These are phyloP conservation scores for Glonium stellatum DNA, from an alignment of 495 filamentous ascomycete species.

Conservation along the genomic window DNA sequence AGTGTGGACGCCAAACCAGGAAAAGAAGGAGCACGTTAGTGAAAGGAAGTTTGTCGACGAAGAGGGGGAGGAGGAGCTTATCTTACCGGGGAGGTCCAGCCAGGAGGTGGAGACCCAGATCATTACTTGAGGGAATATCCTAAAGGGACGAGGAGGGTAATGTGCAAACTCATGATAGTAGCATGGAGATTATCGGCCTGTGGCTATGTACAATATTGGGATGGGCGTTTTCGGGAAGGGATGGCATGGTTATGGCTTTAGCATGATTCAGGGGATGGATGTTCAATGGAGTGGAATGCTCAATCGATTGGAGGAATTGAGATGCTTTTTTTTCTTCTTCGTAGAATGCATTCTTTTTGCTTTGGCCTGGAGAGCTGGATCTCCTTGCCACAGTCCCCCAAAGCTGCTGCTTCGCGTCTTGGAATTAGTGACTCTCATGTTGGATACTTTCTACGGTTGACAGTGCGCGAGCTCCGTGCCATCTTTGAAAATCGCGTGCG, in stretches of 20 bases:
- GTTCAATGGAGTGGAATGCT: too few species aligned
- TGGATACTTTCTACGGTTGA: too few species aligned
- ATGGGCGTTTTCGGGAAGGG: not conserved
- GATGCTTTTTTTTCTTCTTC: not conserved
- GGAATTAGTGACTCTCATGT: too few species aligned
- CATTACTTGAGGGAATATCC: conserved; percentile 9
- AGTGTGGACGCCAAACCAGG: conserved; percentile 64
- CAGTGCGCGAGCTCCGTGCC: not conserved
- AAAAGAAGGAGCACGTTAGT: conserved; percentile 60
- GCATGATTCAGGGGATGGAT: not conserved
- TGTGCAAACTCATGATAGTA: not conserved
- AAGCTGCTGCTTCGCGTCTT: too few species aligned
- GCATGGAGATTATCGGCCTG: not conserved
- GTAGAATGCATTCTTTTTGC: not conserved
- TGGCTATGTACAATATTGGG: conserved; percentile 1
- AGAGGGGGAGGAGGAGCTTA: conserved; percentile 62
- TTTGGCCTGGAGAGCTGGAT: not conserved
- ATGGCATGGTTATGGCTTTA: not conserved
- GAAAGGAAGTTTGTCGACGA: conserved; percentile 85
- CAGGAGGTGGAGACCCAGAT: conserved; percentile 31
- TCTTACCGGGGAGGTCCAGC: conserved; percentile 53
- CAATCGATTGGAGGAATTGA: not conserved
- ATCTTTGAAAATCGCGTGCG: not conserved
- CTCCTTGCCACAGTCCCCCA: not conserved
- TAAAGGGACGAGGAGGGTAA: not conserved